Base-by-base conservation (phyloP, 2,329 filamentous ascomycete genomes). In the Fusarium pseudocircinatum region DNA sequence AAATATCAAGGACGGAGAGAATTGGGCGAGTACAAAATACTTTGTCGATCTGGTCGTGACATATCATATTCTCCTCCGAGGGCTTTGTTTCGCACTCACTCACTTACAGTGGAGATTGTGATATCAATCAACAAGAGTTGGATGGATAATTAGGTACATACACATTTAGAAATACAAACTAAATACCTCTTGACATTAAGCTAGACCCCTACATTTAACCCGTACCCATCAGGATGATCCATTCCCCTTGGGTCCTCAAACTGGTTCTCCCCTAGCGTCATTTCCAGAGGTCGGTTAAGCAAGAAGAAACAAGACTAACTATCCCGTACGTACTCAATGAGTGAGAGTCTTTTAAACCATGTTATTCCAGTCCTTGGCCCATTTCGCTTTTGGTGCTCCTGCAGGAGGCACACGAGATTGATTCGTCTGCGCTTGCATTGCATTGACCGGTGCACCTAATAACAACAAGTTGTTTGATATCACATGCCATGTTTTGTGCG, bases 401-500 rank as follows among this genome's bases (percentile, higher is more conserved):
- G 59, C 67, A 69, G 60, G 66, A 69, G 65, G 50, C 43, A 53
- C 40, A 43, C 43, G 59, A 69, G 50, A 63, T 28, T 69, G 59
- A 69, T 69, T 69, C 65, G 65, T 46, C 50, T 64, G 28, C 26
- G 34, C 67, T 64, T 69, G 67, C 57, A 67, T 62, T 63, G 46
- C 53, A 67, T 62, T 64, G 46, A 69, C 60, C n/a, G 58, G 59
- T 73, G 65, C 63, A 53, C 67, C 67, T 74, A 60, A 67, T 64
- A 58, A 52, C 66, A 42, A 37, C 30, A 52, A 58, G 40, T 53
- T 60, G 44, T 49, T 74, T 62, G 66, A 71, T 69, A 47, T 74
- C 71, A 73, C 71, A 74, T 73, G 71, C 67, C 47, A 39, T 20
- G 60, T n/a, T n/a, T 49, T 49, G 32, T 36, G 43, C 39, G 54